Evolutionary conservation across 805 yeast species (phyloP), one percentile per base, ranked within the genome.

Genomic region (Sugiyamaella lignohabitans): DNA sequence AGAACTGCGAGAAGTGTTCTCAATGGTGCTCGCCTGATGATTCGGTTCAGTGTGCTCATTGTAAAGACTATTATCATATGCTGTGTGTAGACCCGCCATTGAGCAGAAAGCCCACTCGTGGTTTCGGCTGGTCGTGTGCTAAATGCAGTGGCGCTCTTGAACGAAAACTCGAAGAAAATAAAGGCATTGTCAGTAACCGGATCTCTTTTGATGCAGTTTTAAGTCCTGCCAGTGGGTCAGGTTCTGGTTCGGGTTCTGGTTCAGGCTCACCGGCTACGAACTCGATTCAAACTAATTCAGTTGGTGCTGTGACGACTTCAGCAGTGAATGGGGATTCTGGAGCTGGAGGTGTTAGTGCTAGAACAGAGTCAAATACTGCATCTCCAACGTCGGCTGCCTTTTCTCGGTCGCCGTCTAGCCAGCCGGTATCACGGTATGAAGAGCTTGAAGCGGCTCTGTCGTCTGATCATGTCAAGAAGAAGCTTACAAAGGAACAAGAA

Each of bases 101-200:
- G 35, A 61, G 76, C 44, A 76, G 77, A 52, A 85, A 85, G 58
- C 96, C 96, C 1, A 80, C 85, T 38, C 68, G 94, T 48, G 96
- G 95, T 1, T 84, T 87, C 60, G 85, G 87, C 5, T 89, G 96
- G 96, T 75, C 87, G 21, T 88, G 97, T 69, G 89, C 86, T 23
- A 61, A 69, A 3, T 88, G 97, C 66, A 72, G 82, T 24, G 48
- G 53, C 16, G 57, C 57, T 5, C 45, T 50, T 6, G 62, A 58
- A 41, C 47, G 50, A 21, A 48, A 45, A 20, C 48, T 58, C 14
- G 46, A 53, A 24, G 61, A 58, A 44, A 45, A 47, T 35, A 53
- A 55, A 42, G 61, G 60, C 5, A 42, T 51, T 18, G 3, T 27
- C 4, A 21, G 38, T 10, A 38, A 38, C 23, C 18, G 32, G 5